Evolutionary conservation across 257 asterid species (phyloP).

Genomic region (Hygrophila difformis): DNA sequence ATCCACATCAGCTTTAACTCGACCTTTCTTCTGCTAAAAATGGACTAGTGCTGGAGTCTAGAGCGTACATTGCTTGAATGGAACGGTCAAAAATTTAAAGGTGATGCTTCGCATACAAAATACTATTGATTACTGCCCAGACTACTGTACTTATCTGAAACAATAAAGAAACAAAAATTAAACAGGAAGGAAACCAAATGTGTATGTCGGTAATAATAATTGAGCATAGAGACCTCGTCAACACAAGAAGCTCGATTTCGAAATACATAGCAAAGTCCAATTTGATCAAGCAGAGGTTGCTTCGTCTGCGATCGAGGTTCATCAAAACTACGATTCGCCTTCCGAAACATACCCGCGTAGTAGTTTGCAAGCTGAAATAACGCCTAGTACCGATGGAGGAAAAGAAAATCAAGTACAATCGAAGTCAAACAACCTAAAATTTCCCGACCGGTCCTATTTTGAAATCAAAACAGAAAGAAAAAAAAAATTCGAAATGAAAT

Average conservation of each 20-base stretch:
- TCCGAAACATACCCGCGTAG: constrained; percentile 46
- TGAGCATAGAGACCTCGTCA: constrained; percentile 43
- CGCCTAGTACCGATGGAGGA: constrained; percentile 35
- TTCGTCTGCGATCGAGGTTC: constrained; percentile 34
- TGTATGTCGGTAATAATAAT: background rate
- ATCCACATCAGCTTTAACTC: background rate
- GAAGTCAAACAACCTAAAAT: background rate
- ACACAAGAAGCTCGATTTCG: constrained; percentile 43
- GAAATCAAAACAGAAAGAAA: too few species aligned
- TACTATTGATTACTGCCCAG: background rate
- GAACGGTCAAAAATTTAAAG: constrained; percentile 1
- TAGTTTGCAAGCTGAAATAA: constrained; percentile 80
- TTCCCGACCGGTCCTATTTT: background rate
- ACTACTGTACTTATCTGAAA: background rate
- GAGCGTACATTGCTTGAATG: background rate
- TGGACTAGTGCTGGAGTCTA: background rate
- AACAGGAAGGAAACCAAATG: background rate
- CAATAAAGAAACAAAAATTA: background rate
- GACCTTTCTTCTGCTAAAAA: constrained; percentile 1
- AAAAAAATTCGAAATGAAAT: too few species aligned
- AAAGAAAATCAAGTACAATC: constrained; percentile 5
- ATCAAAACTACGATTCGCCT: constrained; percentile 10
- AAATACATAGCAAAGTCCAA: constrained; percentile 63
- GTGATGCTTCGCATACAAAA: constrained; percentile 3
- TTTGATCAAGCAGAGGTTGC: constrained; percentile 63